phyloP scores from a whole-genome alignment of 805 yeast species.

The Yarrowia sp. region DNA sequence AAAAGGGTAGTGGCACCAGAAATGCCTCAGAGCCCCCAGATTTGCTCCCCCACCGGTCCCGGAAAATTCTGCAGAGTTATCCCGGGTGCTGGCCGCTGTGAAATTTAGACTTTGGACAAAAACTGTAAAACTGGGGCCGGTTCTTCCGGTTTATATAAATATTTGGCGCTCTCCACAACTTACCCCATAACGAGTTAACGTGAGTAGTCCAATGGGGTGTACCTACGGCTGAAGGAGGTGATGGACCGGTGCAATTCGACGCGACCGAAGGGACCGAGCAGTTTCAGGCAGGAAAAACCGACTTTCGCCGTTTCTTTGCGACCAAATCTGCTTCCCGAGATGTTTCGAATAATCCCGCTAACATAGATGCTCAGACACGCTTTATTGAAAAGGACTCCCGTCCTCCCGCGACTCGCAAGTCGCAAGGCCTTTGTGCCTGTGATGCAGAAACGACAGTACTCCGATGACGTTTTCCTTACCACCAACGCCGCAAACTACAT shows the following conservation, averaged over 20 bases:
- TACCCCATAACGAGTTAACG: slow-evolving; percentile 36
- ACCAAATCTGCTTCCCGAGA: too few species aligned
- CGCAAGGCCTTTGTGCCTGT: slow-evolving; percentile 38
- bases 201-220: slow-evolving; percentile 35
- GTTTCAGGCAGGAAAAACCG: too few species aligned
- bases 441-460: slow-evolving; percentile 41
- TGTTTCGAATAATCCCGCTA: slow-evolving; percentile 19
- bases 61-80: slow-evolving; percentile 38
- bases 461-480: slow-evolving; percentile 75
- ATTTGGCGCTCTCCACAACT: slow-evolving; percentile 38
- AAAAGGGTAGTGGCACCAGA: not conserved
- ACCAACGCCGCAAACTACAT: slow-evolving; percentile 88
- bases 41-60: not conserved
- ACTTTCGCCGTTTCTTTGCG: too few species aligned
- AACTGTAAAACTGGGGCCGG: slow-evolving; percentile 39
- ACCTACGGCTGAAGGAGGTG: not conserved
- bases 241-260: slow-evolving; percentile 7
- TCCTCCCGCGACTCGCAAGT: slow-evolving; percentile 36
- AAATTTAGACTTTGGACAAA: not conserved
- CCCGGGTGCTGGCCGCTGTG: slow-evolving; percentile 36
- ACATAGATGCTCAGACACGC: slow-evolving; percentile 38
- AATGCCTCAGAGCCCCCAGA: not conserved
- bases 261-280: too few species aligned
- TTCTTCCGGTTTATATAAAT: slow-evolving; percentile 38
- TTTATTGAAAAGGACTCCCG: slow-evolving; percentile 37